phyloP scores from a whole-genome alignment of 805 yeast genomes.

The Candida succiphila region DNA sequence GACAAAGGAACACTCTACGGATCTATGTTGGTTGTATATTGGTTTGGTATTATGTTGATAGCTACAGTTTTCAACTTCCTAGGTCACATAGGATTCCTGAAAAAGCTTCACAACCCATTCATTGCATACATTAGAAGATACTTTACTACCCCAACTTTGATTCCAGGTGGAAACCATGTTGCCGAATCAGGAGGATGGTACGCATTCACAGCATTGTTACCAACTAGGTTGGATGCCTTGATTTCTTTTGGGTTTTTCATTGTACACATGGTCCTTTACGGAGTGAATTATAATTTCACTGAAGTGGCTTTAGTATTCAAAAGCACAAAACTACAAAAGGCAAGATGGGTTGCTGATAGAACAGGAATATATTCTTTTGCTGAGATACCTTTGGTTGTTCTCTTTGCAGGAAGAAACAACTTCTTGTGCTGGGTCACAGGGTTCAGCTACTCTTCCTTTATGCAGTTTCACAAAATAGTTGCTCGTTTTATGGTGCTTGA shows the following conservation, averaged over 20 bases:
- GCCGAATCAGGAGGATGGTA: conserved; percentile 8
- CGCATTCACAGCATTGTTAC: conserved; percentile 14
- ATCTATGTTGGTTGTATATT: conserved; percentile 26
- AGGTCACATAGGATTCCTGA: conserved; percentile 16
- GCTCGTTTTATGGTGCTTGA: conserved; percentile 39
- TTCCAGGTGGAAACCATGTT: conserved; percentile 12
- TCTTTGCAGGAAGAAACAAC: conserved; percentile 41
- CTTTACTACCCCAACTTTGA: conserved; percentile 30
- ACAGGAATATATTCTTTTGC: conserved; percentile 32
- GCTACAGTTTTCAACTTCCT: conserved; percentile 24
- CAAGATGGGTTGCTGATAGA: conserved; percentile 20
- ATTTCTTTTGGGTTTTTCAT: conserved; percentile 16
- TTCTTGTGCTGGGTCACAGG: conserved; percentile 33
- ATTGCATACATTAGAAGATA: conserved; percentile 24
- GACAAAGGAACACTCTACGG: conserved; percentile 24
- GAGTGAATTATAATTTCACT: conserved; percentile 7
- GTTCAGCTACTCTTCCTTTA: conserved; percentile 30
- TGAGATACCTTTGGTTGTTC: conserved; percentile 28
- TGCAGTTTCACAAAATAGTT: conserved; percentile 57
- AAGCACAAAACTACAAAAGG: conserved; percentile 25
- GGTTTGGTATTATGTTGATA: conserved; percentile 27
- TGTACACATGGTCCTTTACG: conserved; percentile 14
- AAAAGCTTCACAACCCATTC: conserved; percentile 20
- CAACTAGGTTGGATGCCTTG: conserved; percentile 24
- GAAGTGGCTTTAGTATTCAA: conserved; percentile 13